Evolutionary conservation across 257 asterid species (phyloP).

Genomic region (Forsythia suspensa): DNA sequence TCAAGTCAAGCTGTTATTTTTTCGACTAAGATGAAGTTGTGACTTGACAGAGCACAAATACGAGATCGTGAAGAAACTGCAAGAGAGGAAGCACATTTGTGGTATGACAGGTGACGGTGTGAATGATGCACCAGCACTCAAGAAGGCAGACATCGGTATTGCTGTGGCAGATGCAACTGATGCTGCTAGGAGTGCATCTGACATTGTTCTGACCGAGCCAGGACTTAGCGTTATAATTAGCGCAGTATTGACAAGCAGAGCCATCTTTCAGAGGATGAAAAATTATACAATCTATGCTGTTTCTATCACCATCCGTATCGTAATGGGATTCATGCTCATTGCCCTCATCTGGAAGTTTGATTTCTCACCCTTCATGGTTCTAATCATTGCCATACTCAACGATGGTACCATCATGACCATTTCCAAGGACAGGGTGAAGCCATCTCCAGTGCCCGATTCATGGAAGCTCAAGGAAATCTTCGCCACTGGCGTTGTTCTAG

Average conservation of each 20-base stretch:
- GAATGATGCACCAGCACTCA: constrained; percentile 88
- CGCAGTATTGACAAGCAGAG: constrained; percentile 88
- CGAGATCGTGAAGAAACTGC: constrained; percentile 85
- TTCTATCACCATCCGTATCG: constrained; percentile 86
- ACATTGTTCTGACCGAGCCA: constrained; percentile 85
- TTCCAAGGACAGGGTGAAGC: constrained; percentile 82
- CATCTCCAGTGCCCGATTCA: constrained; percentile 89
- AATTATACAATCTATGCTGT: constrained; percentile 89
- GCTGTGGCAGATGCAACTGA: constrained; percentile 95
- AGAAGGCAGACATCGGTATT: constrained; percentile 85
- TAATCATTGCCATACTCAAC: constrained; percentile 80
- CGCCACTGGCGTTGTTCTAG: constrained; percentile 84
- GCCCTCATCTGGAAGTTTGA: constrained; percentile 91
- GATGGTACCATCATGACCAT: constrained; percentile 97
- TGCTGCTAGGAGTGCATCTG: constrained; percentile 86
- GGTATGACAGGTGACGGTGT: constrained; percentile 98
- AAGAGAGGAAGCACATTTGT: constrained; percentile 73
- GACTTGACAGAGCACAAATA: constrained; percentile 63
- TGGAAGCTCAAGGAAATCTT: constrained; percentile 95
- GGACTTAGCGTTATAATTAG: constrained; percentile 83
- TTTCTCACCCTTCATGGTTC: constrained; percentile 92
- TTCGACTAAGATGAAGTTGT: neutral
- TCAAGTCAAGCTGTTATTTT: neutral
- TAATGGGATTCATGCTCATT: constrained; percentile 84
- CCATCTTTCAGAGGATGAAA: constrained; percentile 94